Base-by-base conservation (phyloP, 495 filamentous ascomycete genomes). In the Aspergillus panamensis region DNA sequence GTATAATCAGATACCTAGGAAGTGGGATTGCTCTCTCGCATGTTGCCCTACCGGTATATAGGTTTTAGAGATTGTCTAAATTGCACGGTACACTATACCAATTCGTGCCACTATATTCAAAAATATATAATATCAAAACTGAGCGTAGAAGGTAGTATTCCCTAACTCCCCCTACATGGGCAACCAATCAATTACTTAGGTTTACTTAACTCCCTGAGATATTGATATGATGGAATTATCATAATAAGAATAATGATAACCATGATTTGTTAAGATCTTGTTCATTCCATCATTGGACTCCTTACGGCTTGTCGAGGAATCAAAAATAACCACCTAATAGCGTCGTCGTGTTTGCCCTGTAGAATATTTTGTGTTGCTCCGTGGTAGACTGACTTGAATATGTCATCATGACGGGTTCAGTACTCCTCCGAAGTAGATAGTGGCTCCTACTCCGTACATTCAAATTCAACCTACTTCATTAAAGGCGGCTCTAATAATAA, bases 211-310 rank as follows among this genome's bases (percentile, higher is more conserved):
- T 21, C 19, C 16, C 25, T 25, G 25, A 25, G 25, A 58, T 57
- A 40, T 42, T 47, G 55, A 60, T 51, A 53, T 33, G 37, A 53
- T 53, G 43, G 31, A 8, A 37, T 49, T 51, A 43, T 32, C 31
- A 48, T 48, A 16, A 45, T 25, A 10, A 47, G 35, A 45, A 42
- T 5, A 39, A n/a, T 39, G 10, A 39, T 13, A 12, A 3, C 14
- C 35, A 39, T 39, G 3, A 39, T 13, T 12, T 39, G 35, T n/a
- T 39, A n/a, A 39, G 14, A 39, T 39, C 35, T 39, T n/a, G 35
- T n/a, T 39, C 35, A 13, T 39, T 39, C 14, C 35, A 39, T 39
- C 6, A 10, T 39, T 35, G 33, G 13, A 25, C 2, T 25, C 25
- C 25, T 25, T 39, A 39, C 35, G 1, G 35, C 8, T 13, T 39